Percentiles rank a stretch among this genome's conserved stretches.
Conservation (phyloP, 2,329 filamentous ascomycete species). For the Geoglossum cookeanum region DNA sequence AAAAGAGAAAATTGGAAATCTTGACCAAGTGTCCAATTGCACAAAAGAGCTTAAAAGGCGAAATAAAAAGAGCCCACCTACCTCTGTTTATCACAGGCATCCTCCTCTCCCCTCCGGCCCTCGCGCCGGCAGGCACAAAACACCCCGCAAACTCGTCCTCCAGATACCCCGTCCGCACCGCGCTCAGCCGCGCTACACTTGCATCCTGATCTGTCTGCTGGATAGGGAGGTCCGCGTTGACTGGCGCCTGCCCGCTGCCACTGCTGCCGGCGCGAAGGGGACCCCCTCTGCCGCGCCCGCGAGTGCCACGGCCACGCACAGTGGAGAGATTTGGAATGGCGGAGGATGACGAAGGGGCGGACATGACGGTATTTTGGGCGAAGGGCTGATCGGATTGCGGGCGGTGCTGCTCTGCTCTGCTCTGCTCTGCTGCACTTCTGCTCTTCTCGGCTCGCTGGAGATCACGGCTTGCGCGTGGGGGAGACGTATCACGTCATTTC, state of each 20-base stretch:
- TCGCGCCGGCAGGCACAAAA: slow-evolving; percentile 36
- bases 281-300: slow-evolving; percentile 24
- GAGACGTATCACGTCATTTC: too few relatives aligned
- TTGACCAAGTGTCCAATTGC: too few relatives aligned
- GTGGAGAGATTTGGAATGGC: slow-evolving; percentile 63
- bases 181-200: slow-evolving; percentile 71
- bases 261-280: slow-evolving; percentile 11
- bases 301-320: slow-evolving; percentile 33
- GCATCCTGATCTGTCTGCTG: slow-evolving; percentile 88
- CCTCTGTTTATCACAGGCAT: slow-evolving; percentile 91
- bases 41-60: too few relatives aligned
- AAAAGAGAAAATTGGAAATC: too few relatives aligned
- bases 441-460: too few relatives aligned
- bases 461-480: too few relatives aligned
- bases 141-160: slow-evolving; percentile 57
- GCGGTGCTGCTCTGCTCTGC: too few relatives aligned
- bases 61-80: slow-evolving; percentile 30
- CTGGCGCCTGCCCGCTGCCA: not conserved
- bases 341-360: not conserved
- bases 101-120: slow-evolving; percentile 27
- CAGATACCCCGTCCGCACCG: slow-evolving; percentile 70
- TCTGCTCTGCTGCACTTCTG: too few relatives aligned
- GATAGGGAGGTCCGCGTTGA: slow-evolving; percentile 47
- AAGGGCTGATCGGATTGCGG: too few relatives aligned
- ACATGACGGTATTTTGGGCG: too few relatives aligned